phyloP scores from a whole-genome alignment of 768 basidiomycete species.

The Termitomyces sp. region DNA sequence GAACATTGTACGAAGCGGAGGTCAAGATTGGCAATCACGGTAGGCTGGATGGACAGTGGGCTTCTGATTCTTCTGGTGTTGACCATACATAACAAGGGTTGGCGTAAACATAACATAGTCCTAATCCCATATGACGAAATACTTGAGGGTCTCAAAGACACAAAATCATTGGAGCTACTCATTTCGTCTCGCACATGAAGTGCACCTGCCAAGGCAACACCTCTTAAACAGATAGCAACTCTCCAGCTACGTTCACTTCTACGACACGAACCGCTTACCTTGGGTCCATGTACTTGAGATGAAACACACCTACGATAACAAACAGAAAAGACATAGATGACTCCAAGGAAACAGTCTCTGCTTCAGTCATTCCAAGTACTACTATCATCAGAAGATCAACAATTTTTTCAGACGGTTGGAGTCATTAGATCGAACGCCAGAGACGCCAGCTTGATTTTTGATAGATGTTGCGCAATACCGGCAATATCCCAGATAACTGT shows the following conservation, averaged over 20 bases:
- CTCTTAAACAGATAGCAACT: too few relatives aligned
- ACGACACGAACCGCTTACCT: too few relatives aligned
- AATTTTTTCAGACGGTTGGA: too few relatives aligned
- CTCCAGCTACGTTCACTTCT: too few relatives aligned
- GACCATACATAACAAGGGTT: too few relatives aligned
- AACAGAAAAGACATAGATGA: too few relatives aligned
- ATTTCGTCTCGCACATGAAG: constrained; percentile 52
- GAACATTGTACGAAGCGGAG: background rate
- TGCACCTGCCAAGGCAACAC: constrained; percentile 58
- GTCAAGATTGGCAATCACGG: constrained; percentile 47
- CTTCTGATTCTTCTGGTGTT: background rate
- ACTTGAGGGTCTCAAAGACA: constrained; percentile 49
- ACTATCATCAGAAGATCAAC: too few relatives aligned
- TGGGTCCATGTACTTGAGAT: too few relatives aligned
- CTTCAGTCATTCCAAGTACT: too few relatives aligned
- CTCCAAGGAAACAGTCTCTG: too few relatives aligned
- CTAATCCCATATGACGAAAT: constrained; percentile 59
- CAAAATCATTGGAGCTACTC: constrained; percentile 57
- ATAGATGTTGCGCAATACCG: too few relatives aligned
- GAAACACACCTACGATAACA: too few relatives aligned
- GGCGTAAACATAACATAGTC: constrained; percentile 25
- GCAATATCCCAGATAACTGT: constrained; percentile 56
- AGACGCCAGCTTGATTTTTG: constrained; percentile 47
- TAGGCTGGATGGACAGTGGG: constrained; percentile 34
- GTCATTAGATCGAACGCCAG: constrained; percentile 50